phyloP scores from a whole-genome alignment of 2,329 filamentous ascomycete species.

The Aspergillus thermomutatus region DNA sequence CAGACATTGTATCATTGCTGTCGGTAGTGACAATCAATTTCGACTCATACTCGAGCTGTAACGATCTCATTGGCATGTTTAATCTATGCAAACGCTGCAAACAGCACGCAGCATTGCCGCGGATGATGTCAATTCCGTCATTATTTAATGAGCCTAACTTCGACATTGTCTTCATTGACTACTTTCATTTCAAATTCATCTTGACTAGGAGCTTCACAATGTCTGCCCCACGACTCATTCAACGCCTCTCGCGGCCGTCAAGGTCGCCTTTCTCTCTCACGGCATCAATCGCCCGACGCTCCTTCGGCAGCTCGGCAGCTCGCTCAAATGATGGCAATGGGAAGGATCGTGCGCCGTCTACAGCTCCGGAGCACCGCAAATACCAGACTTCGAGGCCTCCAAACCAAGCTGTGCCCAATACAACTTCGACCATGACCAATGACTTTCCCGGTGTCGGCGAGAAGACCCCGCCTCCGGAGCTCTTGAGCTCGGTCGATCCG shows the following conservation, averaged over 20 bases:
- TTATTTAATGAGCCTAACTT: slow-evolving; percentile 6
- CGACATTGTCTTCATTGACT: neutral
- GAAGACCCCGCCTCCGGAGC: slow-evolving; percentile 57
- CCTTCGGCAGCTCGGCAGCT: slow-evolving; percentile 31
- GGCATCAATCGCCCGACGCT: slow-evolving; percentile 21
- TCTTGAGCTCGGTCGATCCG: slow-evolving; percentile 55
- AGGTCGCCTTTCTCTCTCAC: slow-evolving; percentile 21
- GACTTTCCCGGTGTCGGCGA: slow-evolving; percentile 60
- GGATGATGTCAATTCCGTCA: slow-evolving; percentile 39
- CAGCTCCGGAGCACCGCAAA: slow-evolving; percentile 52
- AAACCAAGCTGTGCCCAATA: slow-evolving; percentile 63
- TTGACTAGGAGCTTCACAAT: slow-evolving; percentile 31
- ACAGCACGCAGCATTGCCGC: slow-evolving; percentile 25
- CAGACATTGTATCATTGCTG: neutral
- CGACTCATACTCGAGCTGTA: neutral
- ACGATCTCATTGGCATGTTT: neutral
- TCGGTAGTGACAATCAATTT: neutral
- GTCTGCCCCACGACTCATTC: slow-evolving; percentile 44
- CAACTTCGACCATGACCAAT: slow-evolving; percentile 61
- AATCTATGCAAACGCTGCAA: slow-evolving; percentile 34
- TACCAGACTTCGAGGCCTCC: slow-evolving; percentile 55
- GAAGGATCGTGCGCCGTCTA: slow-evolving; percentile 53
- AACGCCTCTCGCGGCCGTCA: slow-evolving; percentile 45
- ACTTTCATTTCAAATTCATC: neutral
- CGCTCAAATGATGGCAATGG: slow-evolving; percentile 41